A percentile compares a stretch with the other conserved stretches of the same genome.
Evolutionary conservation across 306 rosid genomes (phyloP).

Genomic region (Arachis hypogaea): DNA sequence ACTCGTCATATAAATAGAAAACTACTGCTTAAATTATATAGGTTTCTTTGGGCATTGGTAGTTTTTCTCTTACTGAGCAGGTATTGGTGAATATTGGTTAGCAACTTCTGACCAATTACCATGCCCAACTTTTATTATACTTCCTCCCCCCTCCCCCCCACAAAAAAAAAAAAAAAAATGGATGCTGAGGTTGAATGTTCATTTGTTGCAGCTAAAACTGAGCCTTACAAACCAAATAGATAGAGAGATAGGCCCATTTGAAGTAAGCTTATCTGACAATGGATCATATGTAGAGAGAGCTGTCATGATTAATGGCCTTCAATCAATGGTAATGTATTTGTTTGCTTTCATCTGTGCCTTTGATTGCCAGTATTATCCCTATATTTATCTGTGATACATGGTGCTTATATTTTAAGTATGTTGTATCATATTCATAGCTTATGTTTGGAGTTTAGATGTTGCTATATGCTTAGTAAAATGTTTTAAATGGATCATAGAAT

Average conservation of each 20-base stretch:
- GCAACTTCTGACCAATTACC: constrained; percentile 27
- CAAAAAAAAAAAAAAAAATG: not conserved
- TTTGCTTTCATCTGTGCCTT: constrained; percentile 32
- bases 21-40: constrained; percentile 33
- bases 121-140: constrained; percentile 7
- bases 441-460: constrained; percentile 38
- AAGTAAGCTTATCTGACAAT: constrained; percentile 67
- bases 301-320: constrained; percentile 83
- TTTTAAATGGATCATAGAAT: not conserved
- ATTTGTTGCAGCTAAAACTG: constrained; percentile 69
- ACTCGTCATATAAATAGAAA: constrained; percentile 28
- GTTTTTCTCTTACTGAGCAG: constrained; percentile 27
- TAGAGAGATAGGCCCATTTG: constrained; percentile 84
- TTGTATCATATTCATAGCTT: constrained; percentile 30
- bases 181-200: constrained; percentile 45
- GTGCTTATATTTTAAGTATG: not conserved
- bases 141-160: not conserved
- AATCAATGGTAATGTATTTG: constrained; percentile 65
- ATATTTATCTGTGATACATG: constrained; percentile 16
- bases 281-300: constrained; percentile 59
- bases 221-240: constrained; percentile 76
- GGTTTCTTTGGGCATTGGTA: constrained; percentile 1
- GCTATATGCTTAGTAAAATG: constrained; percentile 12
- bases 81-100: constrained; percentile 34
- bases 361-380: constrained; percentile 21